These are phyloP conservation scores for Emmonsia crescens DNA, from an alignment of 2,329 filamentous ascomycete species.

Conservation along the genomic window DNA sequence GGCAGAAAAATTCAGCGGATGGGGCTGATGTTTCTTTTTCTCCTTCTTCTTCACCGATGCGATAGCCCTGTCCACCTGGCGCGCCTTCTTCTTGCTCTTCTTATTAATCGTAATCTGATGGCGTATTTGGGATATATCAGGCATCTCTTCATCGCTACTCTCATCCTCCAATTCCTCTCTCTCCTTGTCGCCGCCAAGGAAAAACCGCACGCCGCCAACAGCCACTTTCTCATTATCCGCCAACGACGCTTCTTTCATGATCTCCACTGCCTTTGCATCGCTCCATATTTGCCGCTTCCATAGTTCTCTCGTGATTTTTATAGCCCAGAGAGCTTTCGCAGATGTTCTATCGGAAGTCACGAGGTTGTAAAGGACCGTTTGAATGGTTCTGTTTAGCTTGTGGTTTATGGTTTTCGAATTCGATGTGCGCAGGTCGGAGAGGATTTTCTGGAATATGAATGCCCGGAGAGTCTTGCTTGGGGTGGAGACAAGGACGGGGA, in stretches of 20 bases:
- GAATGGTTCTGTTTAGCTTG: conserved; percentile 81
- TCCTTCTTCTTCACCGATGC: conserved; percentile 73
- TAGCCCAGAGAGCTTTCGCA: conserved; percentile 84
- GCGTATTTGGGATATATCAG: conserved; percentile 69
- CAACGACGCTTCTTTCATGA: conserved; percentile 90
- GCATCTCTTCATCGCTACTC: conserved; percentile 63
- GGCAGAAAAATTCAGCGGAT: conserved; percentile 90
- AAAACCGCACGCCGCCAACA: conserved; percentile 79
- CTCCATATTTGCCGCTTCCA: conserved; percentile 97
- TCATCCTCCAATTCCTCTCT: conserved; percentile 87
- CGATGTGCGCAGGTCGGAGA: conserved; percentile 77
- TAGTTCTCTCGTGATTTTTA: conserved; percentile 87
- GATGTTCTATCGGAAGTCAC: conserved; percentile 77
- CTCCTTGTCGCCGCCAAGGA: conserved; percentile 91
- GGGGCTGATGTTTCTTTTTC: conserved; percentile 76
- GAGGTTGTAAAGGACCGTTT: conserved; percentile 86
- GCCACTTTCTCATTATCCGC: conserved; percentile 90
- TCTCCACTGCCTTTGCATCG: conserved; percentile 86
- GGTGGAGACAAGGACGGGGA: conserved; percentile 85
- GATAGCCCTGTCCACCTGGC: conserved; percentile 67
- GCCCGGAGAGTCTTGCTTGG: conserved; percentile 80
- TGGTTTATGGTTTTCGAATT: conserved; percentile 87
- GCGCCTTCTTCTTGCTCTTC: conserved; percentile 81
- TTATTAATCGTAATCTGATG: conserved; percentile 91
- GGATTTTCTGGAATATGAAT: conserved; percentile 78